phyloP scores from a whole-genome alignment of 1,284 basidiomycete genomes.

The Cryptococcus sp. region DNA sequence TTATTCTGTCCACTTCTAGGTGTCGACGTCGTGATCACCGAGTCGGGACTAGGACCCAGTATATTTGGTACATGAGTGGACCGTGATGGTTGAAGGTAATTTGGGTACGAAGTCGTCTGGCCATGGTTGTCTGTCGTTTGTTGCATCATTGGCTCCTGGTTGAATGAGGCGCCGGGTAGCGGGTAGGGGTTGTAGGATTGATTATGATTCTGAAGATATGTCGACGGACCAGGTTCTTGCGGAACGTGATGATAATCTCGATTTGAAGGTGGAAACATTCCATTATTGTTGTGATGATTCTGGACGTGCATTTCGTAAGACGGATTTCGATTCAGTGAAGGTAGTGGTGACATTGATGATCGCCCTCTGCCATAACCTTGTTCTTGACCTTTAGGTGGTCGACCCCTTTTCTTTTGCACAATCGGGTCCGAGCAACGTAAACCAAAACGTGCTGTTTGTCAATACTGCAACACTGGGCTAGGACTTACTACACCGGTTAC shows the following conservation, averaged over 20 bases:
- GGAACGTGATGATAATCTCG: neutral
- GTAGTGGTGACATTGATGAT: neutral
- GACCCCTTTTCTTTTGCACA: conserved; percentile 22
- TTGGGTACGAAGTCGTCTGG: neutral
- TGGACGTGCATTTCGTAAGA: neutral
- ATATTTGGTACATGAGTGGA: neutral
- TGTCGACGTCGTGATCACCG: conserved; percentile 1
- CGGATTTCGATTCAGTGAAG: neutral
- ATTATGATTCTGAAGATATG: neutral
- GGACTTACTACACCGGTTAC: conserved; percentile 20
- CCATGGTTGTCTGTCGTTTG: neutral
- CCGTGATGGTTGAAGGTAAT: neutral
- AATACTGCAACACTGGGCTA: too few species aligned
- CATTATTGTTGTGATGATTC: neutral
- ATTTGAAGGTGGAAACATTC: neutral
- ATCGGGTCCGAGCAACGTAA: conserved; percentile 20
- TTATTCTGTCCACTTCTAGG: conserved; percentile 5
- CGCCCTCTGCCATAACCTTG: neutral
- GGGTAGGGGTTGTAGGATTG: neutral
- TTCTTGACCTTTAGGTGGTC: conserved; percentile 15
- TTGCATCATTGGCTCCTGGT: neutral
- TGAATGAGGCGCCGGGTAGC: neutral
- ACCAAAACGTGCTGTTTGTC: conserved; percentile 13
- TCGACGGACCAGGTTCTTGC: neutral
- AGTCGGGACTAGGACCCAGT: conserved; percentile 1